Evolutionary conservation across 2,329 filamentous ascomycete genomes (phyloP), one percentile per base, ranked within the genome.

Genomic region (Trichoderma sp.): DNA sequence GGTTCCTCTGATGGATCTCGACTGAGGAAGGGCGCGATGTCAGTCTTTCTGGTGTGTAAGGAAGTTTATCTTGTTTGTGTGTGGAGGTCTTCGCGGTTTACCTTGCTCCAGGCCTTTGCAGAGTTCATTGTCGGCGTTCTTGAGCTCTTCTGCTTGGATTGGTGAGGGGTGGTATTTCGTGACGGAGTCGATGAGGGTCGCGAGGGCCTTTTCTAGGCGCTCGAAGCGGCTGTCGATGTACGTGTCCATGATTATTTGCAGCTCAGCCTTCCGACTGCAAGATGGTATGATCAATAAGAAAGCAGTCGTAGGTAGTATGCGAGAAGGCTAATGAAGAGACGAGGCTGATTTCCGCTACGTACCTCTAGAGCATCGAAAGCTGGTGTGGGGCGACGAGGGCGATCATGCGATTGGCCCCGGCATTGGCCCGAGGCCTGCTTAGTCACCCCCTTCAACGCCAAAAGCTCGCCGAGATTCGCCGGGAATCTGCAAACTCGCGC

Each of bases 101-200:
- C 90, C 79, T 74, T 89, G 81, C 70, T 88, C 83, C 3, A 96
- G 80, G 5, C 89, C 87, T 68, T 82, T 79, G 70, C 81, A 84
- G 51, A 96, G 83, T 66, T 89, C 86, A 48, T 83, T 80, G 73
- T 96, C 90, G 26, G 91, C 91, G 7, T 82, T 80, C 19, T 90
- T 80, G 10, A 96, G 85, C 68, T 93, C 89, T 64, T 85, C 80
- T 6, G 89, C 90, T 28, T 88, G 85, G 43, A 82, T 77, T 5
- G 85, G 80, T 7, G 89, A 91, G 0, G 92, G 91, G 72, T 93
- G 92, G 78, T 93, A 94, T 69, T 92, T 90, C 6, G 90, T 84
- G 68, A 96, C 90, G 0, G 91, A 93, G 74, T 93, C 90, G 70
- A 93, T 88, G 41, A 96, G 81, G 30, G 81, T 86, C 14, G 85